Percentiles rank a stretch among this genome's conserved stretches.
Conservation (phyloP, 2,329 filamentous ascomycete genomes). For the Aspergillus amoenus region DNA sequence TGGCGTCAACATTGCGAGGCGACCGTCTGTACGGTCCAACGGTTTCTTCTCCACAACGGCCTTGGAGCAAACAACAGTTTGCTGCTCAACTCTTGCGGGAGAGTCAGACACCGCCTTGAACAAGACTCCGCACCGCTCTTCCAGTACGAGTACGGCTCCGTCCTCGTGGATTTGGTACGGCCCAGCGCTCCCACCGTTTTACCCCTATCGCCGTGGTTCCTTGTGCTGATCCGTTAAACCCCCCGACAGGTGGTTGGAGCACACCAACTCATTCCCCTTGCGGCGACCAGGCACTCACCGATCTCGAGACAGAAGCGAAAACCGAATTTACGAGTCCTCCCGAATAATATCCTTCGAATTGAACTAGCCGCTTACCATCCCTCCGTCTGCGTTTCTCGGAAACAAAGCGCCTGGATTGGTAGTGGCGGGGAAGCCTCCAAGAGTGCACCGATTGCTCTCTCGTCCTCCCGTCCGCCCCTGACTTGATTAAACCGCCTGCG, state of each 20-base stretch:
- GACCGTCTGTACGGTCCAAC: not conserved
- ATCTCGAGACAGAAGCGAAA: not conserved
- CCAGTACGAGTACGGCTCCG: not conserved
- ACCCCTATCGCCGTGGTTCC: not conserved
- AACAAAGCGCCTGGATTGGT: slow-evolving; percentile 8
- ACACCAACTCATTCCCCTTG: not conserved
- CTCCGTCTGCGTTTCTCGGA: slow-evolving; percentile 5
- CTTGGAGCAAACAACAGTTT: not conserved
- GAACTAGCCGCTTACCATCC: not conserved
- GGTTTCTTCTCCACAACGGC: slow-evolving; percentile 1
- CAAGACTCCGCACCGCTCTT: not conserved
- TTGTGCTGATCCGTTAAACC: not conserved
- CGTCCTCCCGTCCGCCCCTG: slow-evolving; percentile 12
- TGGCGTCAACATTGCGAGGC: not conserved
- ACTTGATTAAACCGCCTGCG: slow-evolving; percentile 8
- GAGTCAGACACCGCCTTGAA: slow-evolving; percentile 1
- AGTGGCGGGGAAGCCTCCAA: slow-evolving; percentile 14
- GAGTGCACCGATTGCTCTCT: slow-evolving; percentile 3
- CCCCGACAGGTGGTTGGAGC: not conserved
- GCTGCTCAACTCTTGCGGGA: not conserved
- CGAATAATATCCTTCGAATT: not conserved
- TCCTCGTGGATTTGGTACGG: not conserved
- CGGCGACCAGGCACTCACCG: not conserved
- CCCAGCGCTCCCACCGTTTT: not conserved
- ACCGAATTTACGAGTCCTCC: not conserved